A percentile compares a stretch with the other conserved stretches of the same genome.
These are phyloP conservation scores for Verticillium longisporum DNA, from an alignment of 2,329 filamentous ascomycete genomes.

Conservation along the genomic window DNA sequence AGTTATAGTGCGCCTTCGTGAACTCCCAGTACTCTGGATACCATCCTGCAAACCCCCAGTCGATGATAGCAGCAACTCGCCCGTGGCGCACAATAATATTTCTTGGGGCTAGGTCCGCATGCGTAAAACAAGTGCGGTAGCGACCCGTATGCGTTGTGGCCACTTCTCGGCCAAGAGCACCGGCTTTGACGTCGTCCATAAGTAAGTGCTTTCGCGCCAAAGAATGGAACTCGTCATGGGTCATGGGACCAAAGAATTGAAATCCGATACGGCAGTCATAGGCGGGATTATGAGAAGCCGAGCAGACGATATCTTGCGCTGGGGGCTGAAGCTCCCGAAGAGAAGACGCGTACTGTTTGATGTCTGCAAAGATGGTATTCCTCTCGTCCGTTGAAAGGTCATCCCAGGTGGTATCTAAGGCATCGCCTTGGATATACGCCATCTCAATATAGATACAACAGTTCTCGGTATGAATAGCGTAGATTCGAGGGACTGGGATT, in stretches of 20 bases:
- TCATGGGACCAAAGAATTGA: conserved; percentile 18
- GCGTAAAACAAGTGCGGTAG: conserved; percentile 18
- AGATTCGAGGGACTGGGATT: conserved; percentile 19
- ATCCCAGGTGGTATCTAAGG: conserved; percentile 13
- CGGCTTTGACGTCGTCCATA: conserved; percentile 14
- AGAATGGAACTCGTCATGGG: conserved; percentile 17
- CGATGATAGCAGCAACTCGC: conserved; percentile 20
- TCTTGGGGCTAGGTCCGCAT: conserved; percentile 17
- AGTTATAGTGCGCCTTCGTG: conserved; percentile 19
- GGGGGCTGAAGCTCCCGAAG: conserved; percentile 18
- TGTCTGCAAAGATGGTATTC: conserved; percentile 13
- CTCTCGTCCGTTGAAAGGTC: conserved; percentile 14
- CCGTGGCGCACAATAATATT: conserved; percentile 20
- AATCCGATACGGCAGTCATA: conserved; percentile 14
- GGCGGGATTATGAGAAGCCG: conserved; percentile 1
- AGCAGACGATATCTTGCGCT: conserved; percentile 3
- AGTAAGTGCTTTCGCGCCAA: conserved; percentile 13
- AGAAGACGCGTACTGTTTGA: conserved; percentile 14
- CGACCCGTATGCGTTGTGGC: conserved; percentile 14
- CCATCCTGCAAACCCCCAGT: conserved; percentile 26
- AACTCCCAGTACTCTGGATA: conserved; percentile 26
- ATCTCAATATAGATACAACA: conserved; percentile 19
- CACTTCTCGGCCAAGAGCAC: conserved; percentile 15
- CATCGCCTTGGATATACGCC: conserved; percentile 14
- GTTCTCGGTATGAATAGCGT: conserved; percentile 14